Evolutionary conservation across 176 grass and related monocot species (phyloP).

Genomic region (Dactylis glomerata): DNA sequence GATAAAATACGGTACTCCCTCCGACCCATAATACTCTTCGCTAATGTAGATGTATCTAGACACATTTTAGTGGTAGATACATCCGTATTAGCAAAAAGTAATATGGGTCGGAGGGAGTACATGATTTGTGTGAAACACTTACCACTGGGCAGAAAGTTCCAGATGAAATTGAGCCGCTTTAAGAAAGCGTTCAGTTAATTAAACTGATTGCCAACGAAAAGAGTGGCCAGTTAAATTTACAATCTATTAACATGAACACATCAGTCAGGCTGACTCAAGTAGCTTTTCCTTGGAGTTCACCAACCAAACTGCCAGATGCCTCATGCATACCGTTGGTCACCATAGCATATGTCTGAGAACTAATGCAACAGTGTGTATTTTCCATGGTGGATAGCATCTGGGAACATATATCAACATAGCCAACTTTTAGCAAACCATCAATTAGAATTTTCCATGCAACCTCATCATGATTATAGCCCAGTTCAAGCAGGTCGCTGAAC

Average conservation of each 20-base stretch:
- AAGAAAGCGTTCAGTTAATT: constrained; percentile 2
- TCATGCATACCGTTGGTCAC: constrained; percentile 48
- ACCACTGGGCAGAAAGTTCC: not conserved
- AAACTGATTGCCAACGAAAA: constrained; percentile 6
- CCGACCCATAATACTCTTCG: too few relatives aligned
- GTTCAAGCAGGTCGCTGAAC: constrained; percentile 57
- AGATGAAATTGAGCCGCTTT: constrained; percentile 13
- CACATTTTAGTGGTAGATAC: too few relatives aligned
- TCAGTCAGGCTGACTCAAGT: constrained; percentile 8
- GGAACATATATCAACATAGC: constrained; percentile 55
- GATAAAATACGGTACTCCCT: not conserved
- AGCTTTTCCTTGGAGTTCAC: constrained; percentile 42
- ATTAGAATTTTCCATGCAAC: constrained; percentile 85
- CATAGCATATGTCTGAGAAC: constrained; percentile 54
- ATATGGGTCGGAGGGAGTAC: too few relatives aligned
- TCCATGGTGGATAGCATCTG: constrained; percentile 69
- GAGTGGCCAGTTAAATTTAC: constrained; percentile 16
- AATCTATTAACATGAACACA: not conserved
- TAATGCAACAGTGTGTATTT: constrained; percentile 45
- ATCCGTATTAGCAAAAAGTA: too few relatives aligned
- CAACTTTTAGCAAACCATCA: constrained; percentile 60
- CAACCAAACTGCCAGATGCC: constrained; percentile 23
- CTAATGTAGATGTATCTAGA: too few relatives aligned
- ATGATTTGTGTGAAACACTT: constrained; percentile 7
- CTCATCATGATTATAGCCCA: constrained; percentile 79